A percentile compares a stretch with the other conserved stretches of the same genome.
These are phyloP conservation scores for Coleophoma eucalyptorum DNA, from an alignment of 2,329 filamentous ascomycete species.

Conservation along the genomic window DNA sequence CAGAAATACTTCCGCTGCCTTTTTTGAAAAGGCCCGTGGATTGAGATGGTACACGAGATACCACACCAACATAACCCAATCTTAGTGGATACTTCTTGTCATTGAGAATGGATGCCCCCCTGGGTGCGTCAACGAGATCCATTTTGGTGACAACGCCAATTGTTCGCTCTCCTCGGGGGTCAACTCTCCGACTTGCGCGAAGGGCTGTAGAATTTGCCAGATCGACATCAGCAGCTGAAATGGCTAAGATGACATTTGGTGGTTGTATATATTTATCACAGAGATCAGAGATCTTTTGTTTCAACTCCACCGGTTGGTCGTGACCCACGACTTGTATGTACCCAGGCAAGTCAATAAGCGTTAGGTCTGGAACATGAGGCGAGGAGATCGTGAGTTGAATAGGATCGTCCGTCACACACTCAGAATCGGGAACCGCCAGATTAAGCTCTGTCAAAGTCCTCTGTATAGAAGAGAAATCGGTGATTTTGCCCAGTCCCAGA, in stretches of 20 bases:
- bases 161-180: slow-evolving; percentile 90
- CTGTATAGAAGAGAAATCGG: slow-evolving; percentile 89
- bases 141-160: slow-evolving; percentile 99
- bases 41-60: slow-evolving; percentile 69
- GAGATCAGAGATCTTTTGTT: slow-evolving; percentile 91
- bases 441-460: slow-evolving; percentile 94
- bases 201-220: slow-evolving; percentile 93
- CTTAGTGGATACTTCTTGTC: slow-evolving; percentile 93
- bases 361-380: slow-evolving; percentile 90
- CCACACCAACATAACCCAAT: slow-evolving; percentile 94
- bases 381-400: slow-evolving; percentile 96
- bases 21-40: slow-evolving; percentile 75
- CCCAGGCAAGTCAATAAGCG: slow-evolving; percentile 90
- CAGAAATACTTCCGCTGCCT: slow-evolving; percentile 74
- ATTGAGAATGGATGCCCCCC: slow-evolving; percentile 73
- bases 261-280: slow-evolving; percentile 98
- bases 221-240: slow-evolving; percentile 96
- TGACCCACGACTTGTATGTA: slow-evolving; percentile 95
- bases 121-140: slow-evolving; percentile 85
- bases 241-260: slow-evolving; percentile 94
- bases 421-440: slow-evolving; percentile 80
- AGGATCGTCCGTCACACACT: slow-evolving; percentile 94
- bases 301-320: slow-evolving; percentile 85
- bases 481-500: slow-evolving; percentile 82
- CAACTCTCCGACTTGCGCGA: slow-evolving; percentile 83